Conservation (phyloP, 2,329 filamentous ascomycete genomes). For the Colletotrichum lentis region DNA sequence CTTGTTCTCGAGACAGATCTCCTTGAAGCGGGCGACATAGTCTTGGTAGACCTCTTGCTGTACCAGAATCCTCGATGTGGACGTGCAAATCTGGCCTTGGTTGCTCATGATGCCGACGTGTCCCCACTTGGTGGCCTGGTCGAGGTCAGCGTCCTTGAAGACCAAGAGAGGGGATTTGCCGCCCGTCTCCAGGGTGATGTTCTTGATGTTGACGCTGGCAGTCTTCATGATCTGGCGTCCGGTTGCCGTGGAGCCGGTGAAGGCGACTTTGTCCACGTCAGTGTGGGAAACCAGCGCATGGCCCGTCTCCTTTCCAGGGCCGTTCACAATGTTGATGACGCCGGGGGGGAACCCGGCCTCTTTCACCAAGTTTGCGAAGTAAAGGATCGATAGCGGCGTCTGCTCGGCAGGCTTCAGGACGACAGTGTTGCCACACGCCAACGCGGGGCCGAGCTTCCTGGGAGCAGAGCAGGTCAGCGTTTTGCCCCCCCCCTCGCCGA, state of each 20-base stretch:
- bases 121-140: slow-evolving; percentile 71
- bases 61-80: slow-evolving; percentile 70
- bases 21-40: slow-evolving; percentile 69
- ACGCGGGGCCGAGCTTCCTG: slow-evolving; percentile 79
- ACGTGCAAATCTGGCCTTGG: slow-evolving; percentile 71
- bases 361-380: slow-evolving; percentile 72
- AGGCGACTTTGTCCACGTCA: slow-evolving; percentile 78
- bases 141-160: slow-evolving; percentile 71
- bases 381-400: slow-evolving; percentile 71
- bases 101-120: slow-evolving; percentile 65
- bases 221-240: slow-evolving; percentile 79
- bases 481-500: neutral
- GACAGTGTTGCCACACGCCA: slow-evolving; percentile 70
- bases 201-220: slow-evolving; percentile 71
- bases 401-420: slow-evolving; percentile 74
- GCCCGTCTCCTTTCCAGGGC: slow-evolving; percentile 73
- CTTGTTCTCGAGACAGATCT: slow-evolving; percentile 66
- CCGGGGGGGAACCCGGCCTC: slow-evolving; percentile 81
- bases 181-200: slow-evolving; percentile 72
- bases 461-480: too few species aligned
- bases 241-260: slow-evolving; percentile 78
- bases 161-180: slow-evolving; percentile 72
- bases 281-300: slow-evolving; percentile 73
- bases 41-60: slow-evolving; percentile 68
- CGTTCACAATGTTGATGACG: slow-evolving; percentile 79